These are phyloP conservation scores for Phytophthora sp. DNA, from an alignment of 352 stramenopile genomes.

Conservation along the genomic window DNA sequence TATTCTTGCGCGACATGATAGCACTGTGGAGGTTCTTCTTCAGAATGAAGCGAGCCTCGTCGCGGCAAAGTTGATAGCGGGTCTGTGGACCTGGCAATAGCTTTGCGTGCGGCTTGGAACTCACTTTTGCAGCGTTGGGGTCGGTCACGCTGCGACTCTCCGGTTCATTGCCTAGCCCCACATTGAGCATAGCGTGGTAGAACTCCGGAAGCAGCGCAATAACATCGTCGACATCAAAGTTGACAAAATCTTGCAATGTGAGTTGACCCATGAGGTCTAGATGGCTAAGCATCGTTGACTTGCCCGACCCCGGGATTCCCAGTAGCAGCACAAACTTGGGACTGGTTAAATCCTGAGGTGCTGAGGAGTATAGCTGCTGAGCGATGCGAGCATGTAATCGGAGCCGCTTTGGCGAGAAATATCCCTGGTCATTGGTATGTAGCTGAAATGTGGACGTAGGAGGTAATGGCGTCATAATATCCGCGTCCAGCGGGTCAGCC, in stretches of 20 bases:
- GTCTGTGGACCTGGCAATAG: constrained; percentile 60
- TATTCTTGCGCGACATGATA: constrained; percentile 81
- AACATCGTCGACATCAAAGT: constrained; percentile 84
- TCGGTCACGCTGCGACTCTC: constrained; percentile 33
- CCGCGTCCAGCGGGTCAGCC: constrained; percentile 51
- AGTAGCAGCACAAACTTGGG: constrained; percentile 78
- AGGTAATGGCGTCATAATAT: constrained; percentile 38
- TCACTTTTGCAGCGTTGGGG: constrained; percentile 10
- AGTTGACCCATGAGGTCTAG: constrained; percentile 72
- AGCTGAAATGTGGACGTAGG: constrained; percentile 66
- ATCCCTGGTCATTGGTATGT: constrained; percentile 60
- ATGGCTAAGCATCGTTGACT: constrained; percentile 80
- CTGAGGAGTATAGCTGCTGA: constrained; percentile 67
- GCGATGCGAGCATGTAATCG: constrained; percentile 76
- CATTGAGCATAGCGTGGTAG: constrained; percentile 85
- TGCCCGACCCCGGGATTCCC: constrained; percentile 70
- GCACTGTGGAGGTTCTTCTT: constrained; percentile 78
- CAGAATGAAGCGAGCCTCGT: constrained; percentile 85
- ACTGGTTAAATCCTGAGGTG: constrained; percentile 53
- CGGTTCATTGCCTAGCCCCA: constrained; percentile 71
- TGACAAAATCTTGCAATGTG: constrained; percentile 79
- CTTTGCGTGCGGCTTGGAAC: constrained; percentile 15
- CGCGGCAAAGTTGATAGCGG: constrained; percentile 79
- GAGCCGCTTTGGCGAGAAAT: constrained; percentile 68
- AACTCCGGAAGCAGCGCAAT: constrained; percentile 82